These are phyloP conservation scores for Paxillus involutus DNA, from an alignment of 768 basidiomycete species.

Conservation along the genomic window DNA sequence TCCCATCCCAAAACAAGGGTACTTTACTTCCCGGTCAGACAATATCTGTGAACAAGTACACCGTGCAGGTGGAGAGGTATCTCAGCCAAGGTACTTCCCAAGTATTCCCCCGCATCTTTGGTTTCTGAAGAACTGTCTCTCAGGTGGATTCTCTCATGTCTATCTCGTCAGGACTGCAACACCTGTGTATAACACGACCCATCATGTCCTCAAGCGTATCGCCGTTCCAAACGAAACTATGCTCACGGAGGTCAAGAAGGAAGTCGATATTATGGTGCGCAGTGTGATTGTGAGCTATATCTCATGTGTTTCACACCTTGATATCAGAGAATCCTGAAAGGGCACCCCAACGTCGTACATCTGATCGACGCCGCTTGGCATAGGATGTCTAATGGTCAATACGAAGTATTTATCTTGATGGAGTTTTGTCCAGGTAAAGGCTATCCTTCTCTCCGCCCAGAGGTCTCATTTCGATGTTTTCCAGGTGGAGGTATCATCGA, in stretches of 20 bases:
- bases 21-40: slow-evolving; percentile 81
- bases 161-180: slow-evolving; percentile 88
- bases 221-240: slow-evolving; percentile 88
- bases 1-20: slow-evolving; percentile 51
- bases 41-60: slow-evolving; percentile 86
- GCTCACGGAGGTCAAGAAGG: slow-evolving; percentile 92
- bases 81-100: slow-evolving; percentile 79
- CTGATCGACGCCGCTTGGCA: slow-evolving; percentile 96
- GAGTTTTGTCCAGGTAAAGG: slow-evolving; percentile 87
- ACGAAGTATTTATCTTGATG: slow-evolving; percentile 99
- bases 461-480: slow-evolving; percentile 9
- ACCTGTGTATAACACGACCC: slow-evolving; percentile 88
- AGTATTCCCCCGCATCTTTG: slow-evolving; percentile 3
- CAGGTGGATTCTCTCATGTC: slow-evolving; percentile 97
- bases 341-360: slow-evolving; percentile 94
- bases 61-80: slow-evolving; percentile 91
- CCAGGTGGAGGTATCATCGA: slow-evolving; percentile 97
- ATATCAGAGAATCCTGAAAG: slow-evolving; percentile 79
- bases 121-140: slow-evolving; percentile 14
- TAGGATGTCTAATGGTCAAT: slow-evolving; percentile 76
- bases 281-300: slow-evolving; percentile 9
- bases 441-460: not conserved
- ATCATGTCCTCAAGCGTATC: slow-evolving; percentile 96
- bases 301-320: slow-evolving; percentile 28
- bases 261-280: slow-evolving; percentile 97